Percentiles rank a stretch among this genome's conserved stretches.
Conservation (phyloP, 768 basidiomycete genomes). For the Macrolepiota fuliginosa region DNA sequence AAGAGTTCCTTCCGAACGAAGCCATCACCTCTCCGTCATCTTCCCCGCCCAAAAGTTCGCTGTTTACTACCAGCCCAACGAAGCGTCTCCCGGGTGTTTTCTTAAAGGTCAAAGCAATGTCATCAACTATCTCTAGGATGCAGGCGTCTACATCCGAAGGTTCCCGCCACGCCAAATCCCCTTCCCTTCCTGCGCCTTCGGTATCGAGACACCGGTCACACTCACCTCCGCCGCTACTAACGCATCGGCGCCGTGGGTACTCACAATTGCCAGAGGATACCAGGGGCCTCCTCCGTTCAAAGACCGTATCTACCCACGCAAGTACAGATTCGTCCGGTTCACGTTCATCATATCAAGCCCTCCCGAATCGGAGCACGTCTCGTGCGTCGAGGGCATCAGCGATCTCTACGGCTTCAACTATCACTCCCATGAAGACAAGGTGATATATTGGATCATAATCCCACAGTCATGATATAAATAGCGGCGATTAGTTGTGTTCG, state of each 20-base stretch:
- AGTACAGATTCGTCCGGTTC: background rate
- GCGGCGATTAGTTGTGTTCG: too few relatives aligned
- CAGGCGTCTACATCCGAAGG: background rate
- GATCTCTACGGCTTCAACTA: background rate
- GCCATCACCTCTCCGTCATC: slow-evolving; percentile 2
- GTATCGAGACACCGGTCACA: background rate
- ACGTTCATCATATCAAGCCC: background rate
- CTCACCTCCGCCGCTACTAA: background rate
- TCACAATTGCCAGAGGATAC: background rate
- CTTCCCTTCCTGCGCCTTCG: background rate
- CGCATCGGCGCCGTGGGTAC: background rate
- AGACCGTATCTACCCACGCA: background rate
- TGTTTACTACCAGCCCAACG: background rate
- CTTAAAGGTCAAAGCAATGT: slow-evolving; percentile 5
- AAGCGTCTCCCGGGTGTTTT: background rate
- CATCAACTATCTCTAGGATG: background rate
- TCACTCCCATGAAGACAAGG: slow-evolving; percentile 3
- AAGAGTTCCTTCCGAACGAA: slow-evolving; percentile 2
- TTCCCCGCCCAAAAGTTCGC: background rate
- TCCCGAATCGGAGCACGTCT: background rate
- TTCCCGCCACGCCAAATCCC: background rate
- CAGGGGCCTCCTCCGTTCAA: background rate
- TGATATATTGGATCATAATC: background rate
- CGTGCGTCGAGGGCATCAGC: background rate
- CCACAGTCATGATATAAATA: background rate